Base-by-base conservation (phyloP, 805 yeast genomes). In the Pichia thaimueangensis region DNA sequence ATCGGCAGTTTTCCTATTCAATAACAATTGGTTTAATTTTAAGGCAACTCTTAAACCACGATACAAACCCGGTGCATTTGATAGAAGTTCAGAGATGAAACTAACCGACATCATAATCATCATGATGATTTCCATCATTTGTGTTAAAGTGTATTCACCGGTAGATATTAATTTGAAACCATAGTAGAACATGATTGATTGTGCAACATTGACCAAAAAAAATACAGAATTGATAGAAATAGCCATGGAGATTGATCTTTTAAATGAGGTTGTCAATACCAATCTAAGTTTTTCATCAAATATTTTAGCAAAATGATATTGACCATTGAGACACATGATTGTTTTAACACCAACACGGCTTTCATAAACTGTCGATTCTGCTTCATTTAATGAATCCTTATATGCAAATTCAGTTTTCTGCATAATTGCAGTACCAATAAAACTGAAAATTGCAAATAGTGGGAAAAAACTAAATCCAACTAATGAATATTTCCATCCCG, bases 401-500 rank as follows among this genome's bases (percentile, higher is more conserved):
- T 86, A 86, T 1, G 50, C 49, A 17, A 75, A 70, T 58, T 89
- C 96, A 48, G 70, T 70, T 9, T 49, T 58, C 45, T 74, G 78
- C 34, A 39, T 42, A 7, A 51, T 12, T 8, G 41, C n/a, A 1
- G 54, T 42, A 8, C 47, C 36, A 6, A 43, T 21, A 8, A 48
- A 20, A 25, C 82, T 60, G 3, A 77, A 39, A 0, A 56, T 46
- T 6, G 85, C 77, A 39, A 85, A 77, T 11, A 79, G 48, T 0
- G 96, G 94, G 12, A 84, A 70, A 58, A 88, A 68, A 0, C 95
- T 72, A 10, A 89, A 53, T 2, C 95, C 94, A 2, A 86, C 93
- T 9, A 91, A 63, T 2, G 96, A 76, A 32, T 93, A 64, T 53
- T 82, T 84, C 97, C 97, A 93, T 0, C 96, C 96, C 10, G 71